phyloP scores from a whole-genome alignment of 306 rosid genomes.

The Acacia confusa region DNA sequence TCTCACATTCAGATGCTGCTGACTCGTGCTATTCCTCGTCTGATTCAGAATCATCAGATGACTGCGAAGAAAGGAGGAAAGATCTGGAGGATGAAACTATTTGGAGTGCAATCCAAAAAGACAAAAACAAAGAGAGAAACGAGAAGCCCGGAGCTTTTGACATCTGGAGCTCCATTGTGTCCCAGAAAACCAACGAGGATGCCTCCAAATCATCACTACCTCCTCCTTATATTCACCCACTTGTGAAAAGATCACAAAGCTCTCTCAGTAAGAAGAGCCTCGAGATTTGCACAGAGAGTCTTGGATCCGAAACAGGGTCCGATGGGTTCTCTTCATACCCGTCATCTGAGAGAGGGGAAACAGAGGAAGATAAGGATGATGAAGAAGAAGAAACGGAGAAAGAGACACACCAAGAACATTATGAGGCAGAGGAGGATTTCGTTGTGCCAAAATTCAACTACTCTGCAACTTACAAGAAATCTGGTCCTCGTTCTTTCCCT shows the following conservation, averaged over 20 bases:
- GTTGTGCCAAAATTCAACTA: slow-evolving; percentile 32
- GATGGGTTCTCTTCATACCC: slow-evolving; percentile 61
- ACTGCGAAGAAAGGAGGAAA: slow-evolving; percentile 21
- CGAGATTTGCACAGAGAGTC: slow-evolving; percentile 79
- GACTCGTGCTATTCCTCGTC: slow-evolving; percentile 37
- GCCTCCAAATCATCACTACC: slow-evolving; percentile 37
- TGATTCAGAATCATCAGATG: slow-evolving; percentile 27
- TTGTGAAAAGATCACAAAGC: slow-evolving; percentile 59
- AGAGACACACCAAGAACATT: not conserved
- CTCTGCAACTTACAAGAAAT: slow-evolving; percentile 27
- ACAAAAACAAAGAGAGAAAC: slow-evolving; percentile 24
- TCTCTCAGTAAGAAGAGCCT: slow-evolving; percentile 66
- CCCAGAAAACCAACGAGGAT: slow-evolving; percentile 44
- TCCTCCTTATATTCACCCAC: slow-evolving; percentile 81
- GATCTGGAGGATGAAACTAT: slow-evolving; percentile 14
- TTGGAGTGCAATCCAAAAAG: slow-evolving; percentile 51
- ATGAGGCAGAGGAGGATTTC: slow-evolving; percentile 22
- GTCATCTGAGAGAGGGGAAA: slow-evolving; percentile 45
- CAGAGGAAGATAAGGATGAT: slow-evolving; percentile 13
- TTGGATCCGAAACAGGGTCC: slow-evolving; percentile 95
- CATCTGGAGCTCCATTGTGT: slow-evolving; percentile 59
- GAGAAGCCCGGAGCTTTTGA: slow-evolving; percentile 41
- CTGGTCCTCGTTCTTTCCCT: slow-evolving; percentile 51
- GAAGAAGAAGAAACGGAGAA: slow-evolving; percentile 3
- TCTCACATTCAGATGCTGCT: slow-evolving; percentile 31